These are phyloP conservation scores for Plasmodium gaboni DNA, from an alignment of 169 alveolate species.

Conservation along the genomic window DNA sequence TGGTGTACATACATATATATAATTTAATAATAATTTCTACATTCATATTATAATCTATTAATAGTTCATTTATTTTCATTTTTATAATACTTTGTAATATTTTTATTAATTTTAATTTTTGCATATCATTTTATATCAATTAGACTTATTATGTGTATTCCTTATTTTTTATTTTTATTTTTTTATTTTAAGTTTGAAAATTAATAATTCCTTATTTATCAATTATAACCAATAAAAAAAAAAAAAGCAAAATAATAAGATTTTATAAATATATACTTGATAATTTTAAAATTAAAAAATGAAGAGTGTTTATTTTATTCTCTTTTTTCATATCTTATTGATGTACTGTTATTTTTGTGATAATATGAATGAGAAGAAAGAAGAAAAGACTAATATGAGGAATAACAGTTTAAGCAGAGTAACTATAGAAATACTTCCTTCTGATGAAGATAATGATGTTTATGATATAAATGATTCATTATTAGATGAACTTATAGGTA, in stretches of 20 bases:
- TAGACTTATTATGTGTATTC: too few relatives aligned
- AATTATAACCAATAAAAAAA: not conserved
- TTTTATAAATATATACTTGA: not conserved
- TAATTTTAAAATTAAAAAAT: conserved; percentile 19
- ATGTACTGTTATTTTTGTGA: not conserved
- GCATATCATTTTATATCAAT: too few relatives aligned
- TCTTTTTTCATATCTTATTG: conserved; percentile 8
- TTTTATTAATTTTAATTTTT: too few relatives aligned
- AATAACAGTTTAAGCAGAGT: conserved; percentile 5
- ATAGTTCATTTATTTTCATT: too few relatives aligned
- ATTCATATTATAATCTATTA: too few relatives aligned
- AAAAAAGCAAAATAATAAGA: conserved; percentile 1
- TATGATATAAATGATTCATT: conserved; percentile 20
- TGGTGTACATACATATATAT: too few relatives aligned
- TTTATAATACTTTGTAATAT: too few relatives aligned
- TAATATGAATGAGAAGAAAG: conserved; percentile 3
- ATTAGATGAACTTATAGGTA: conserved; percentile 27
- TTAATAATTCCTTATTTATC: too few relatives aligned
- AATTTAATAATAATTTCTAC: too few relatives aligned
- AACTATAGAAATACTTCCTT: conserved; percentile 67
- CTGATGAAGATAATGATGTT: conserved; percentile 34
- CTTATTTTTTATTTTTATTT: too few relatives aligned
- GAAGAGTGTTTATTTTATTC: conserved; percentile 23
- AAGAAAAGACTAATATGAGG: conserved; percentile 3
- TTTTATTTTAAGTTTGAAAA: too few relatives aligned